Evolutionary conservation across 2,329 filamentous ascomycete genomes (phyloP), one percentile per base, ranked within the genome.

Genomic region (Lachnellula arida): DNA sequence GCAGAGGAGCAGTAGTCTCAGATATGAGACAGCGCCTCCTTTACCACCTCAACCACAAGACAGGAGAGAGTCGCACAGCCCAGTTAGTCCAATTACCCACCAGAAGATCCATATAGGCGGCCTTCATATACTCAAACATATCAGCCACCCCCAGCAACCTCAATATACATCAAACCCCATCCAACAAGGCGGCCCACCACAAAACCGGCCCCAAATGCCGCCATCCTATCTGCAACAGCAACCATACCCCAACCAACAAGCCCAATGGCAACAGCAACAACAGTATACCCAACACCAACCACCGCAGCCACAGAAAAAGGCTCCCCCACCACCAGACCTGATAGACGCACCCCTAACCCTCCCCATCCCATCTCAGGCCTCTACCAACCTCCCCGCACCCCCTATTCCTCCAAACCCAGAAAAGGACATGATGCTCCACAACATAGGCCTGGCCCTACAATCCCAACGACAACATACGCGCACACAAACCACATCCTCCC

Each of bases 371-470:
- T 72, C 76, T 11, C 46, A 61, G 1, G 70, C 74, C 4, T 74
- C 76, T 0, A 61, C 60, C 9, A 74, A 79, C 22, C 69, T 84
- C 7, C 79, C 87, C 5, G 84, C 91, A 0, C 93, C 94, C 0
- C 92, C 93, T 0, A 91, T 97, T 34, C 93, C 94, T 0, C 92
- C 91, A 0, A 99, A 99, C 67, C 94, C 94, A 0, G 91, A 97
- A 73, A 97, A 96, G 70, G 91, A 97, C 71, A 87, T 88, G 19
- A 81, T 97, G 15, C 79, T 96, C 3, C 81, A 81, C 52, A 88
- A 91, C 46, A 81, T 97, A 32, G 91, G 87, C 37, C 77, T 81
- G 54, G 82, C 85, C 0, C 76, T 97, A 3, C 78, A 85, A 53
- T 75, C 81, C 40, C 85, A 89, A 60, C 85, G 92, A 15, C 83